These are phyloP conservation scores for Casuarina equisetifolia DNA, from an alignment of 306 rosid species.

Conservation along the genomic window DNA sequence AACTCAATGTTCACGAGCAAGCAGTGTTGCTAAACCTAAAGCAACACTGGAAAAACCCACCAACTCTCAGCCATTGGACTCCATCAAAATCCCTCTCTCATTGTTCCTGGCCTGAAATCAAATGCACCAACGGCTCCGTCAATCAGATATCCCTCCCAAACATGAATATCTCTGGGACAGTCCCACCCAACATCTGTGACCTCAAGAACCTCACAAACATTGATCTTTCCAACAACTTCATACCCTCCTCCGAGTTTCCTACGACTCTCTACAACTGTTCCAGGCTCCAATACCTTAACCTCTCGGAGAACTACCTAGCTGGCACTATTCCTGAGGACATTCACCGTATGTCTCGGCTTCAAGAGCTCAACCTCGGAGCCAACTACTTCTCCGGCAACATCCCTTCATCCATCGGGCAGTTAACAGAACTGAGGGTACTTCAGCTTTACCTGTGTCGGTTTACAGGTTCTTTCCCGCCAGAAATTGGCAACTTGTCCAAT, in stretches of 20 bases:
- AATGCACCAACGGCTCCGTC: conserved; percentile 48
- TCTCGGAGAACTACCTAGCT: conserved; percentile 48
- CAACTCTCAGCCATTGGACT: conserved; percentile 46
- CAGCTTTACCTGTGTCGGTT: conserved; percentile 22
- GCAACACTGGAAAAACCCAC: conserved; percentile 38
- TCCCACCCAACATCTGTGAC: conserved; percentile 68
- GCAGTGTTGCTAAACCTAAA: conserved; percentile 43
- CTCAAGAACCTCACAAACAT: conserved; percentile 57
- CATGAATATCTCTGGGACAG: conserved; percentile 19
- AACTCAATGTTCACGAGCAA: conserved; percentile 48
- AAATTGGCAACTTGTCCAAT: conserved; percentile 58
- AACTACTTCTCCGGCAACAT: conserved; percentile 55
- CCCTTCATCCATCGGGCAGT: conserved; percentile 47
- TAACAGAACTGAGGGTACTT: conserved; percentile 42
- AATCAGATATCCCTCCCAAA: conserved; percentile 22
- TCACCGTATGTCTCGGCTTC: conserved; percentile 36
- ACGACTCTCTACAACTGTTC: conserved; percentile 47
- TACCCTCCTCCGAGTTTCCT: conserved; percentile 52
- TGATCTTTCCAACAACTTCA: conserved; percentile 31
- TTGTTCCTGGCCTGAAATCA: conserved; percentile 59
- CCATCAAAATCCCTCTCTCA: conserved; percentile 43
- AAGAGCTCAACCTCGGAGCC: conserved; percentile 38
- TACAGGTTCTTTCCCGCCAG: conserved; percentile 53
- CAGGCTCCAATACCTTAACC: conserved; percentile 43
- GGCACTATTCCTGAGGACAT: conserved; percentile 54